These are phyloP conservation scores for Serendipita sp. DNA, from an alignment of 768 basidiomycete genomes.

Conservation along the genomic window DNA sequence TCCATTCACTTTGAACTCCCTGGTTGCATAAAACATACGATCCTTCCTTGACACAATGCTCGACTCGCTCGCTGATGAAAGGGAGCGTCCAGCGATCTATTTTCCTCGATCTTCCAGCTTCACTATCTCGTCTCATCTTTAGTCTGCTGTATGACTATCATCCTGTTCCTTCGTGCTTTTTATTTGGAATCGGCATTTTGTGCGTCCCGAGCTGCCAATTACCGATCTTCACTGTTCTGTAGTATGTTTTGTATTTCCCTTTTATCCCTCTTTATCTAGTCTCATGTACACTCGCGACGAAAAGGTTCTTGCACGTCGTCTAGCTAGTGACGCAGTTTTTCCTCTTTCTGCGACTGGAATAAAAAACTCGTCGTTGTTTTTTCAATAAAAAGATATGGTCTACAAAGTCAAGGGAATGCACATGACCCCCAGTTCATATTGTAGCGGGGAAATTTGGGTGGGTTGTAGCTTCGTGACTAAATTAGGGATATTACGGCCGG, in stretches of 20 bases:
- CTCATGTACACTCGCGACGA: background rate
- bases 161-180: background rate
- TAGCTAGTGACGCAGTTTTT: background rate
- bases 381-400: too few species aligned
- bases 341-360: background rate
- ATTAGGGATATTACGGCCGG: too few species aligned
- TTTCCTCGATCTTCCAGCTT: too few species aligned
- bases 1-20: background rate
- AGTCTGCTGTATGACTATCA: slow-evolving; percentile 1
- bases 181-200: background rate
- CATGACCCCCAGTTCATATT: too few species aligned
- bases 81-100: too few species aligned
- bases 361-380: background rate
- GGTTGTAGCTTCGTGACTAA: too few species aligned
- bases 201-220: background rate
- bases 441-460: too few species aligned
- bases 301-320: background rate
- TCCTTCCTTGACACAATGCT: background rate
- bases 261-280: background rate
- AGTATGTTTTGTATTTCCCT: background rate
- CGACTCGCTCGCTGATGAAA: background rate
- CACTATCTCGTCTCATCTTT: background rate
- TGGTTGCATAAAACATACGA: background rate
- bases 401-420: too few species aligned
- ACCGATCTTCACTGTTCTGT: background rate